Base-by-base conservation (phyloP, 2,329 filamentous ascomycete species). In the Metarhizium robertsii region DNA sequence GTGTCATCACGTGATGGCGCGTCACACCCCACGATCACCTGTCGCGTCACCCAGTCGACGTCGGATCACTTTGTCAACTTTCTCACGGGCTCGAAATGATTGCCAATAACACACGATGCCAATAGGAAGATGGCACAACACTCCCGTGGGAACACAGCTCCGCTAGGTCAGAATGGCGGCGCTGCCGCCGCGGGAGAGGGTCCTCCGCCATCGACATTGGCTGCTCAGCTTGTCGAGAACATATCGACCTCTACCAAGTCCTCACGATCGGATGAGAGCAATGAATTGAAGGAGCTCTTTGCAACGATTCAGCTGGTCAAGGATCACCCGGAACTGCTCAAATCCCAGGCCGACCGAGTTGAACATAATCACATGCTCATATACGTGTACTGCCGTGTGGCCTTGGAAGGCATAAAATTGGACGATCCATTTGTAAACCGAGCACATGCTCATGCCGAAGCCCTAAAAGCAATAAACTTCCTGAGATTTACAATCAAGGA, bases 311-410 rank as follows among this genome's bases (percentile, higher is more conserved):
- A 83, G 62, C 70, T 71, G 25, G 73, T 80, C 58, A 81, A 80
- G 55, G 75, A 79, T 59, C 65, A 78, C 11, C 78, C 74, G 43
- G 69, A 67, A 1, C 65, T 76, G 30, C 77, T 92, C 30, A 83
- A 84, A 36, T 79, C 81, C 13, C 65, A 76, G 2, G 81, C 86
- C 59, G 84, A 88, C 48, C 85, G 87, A 61, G 72, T 88, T 48
- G 80, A 85, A 52, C 85, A 95, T 67, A 92, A 95, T 62, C 87
- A 91, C 64, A 88, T 91, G 71, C 80, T 96, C 52, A 85, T 96
- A 53, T 91, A 88, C 65, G 87, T 96, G 59, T 88, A 94, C 62
- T 79, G 87, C 52, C 86, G 88, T 65, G 88, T 90, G 56, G 87
- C 90, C 25, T 75, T 96, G 13, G 87, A 91, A 61, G 79, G 78